Evolutionary conservation across 1,284 basidiomycete species (phyloP), one percentile per base, ranked within the genome.

Genomic region (Quambalaria eucalypti): DNA sequence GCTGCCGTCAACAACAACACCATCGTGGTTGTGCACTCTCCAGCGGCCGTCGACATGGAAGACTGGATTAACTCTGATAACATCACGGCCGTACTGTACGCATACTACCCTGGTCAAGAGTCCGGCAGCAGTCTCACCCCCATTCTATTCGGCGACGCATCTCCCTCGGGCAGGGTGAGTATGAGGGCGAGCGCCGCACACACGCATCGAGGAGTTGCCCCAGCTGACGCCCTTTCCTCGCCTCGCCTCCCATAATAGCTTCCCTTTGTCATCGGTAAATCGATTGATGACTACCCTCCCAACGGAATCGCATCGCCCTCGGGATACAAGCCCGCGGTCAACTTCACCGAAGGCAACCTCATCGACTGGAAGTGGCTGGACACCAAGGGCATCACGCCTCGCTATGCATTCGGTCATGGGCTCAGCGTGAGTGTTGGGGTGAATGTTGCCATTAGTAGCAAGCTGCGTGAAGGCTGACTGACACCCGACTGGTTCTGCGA

Each of bases 341-440:
- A 81, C 19, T 78, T 88, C 74, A 82, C 78, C 4, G 87, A 89
- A 83, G 81, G 81, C 10, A 72, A 88, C 42, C 77, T 83, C 65
- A 84, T 89, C 68, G 87, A 88, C 76, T 79, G 79, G 69, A 76
- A 74, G 57, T 77, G 76, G 74, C 90, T 90, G 70, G 85, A 88
- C 62, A 79, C 82, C 51, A 80, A 84, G 62, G 75, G 79, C 56
- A 83, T 84, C 57, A 76, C 76, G 1, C 84, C 84, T 0, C 78
- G 82, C 23, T 85, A 79, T 71, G 84, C 85, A 68, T 91, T 90
- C 71, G 89, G 88, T 0, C 89, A 83, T 72, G 89, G 89, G 0
- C 76, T 92, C 63, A 87, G 85, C 78, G 86, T 90, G 31, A 81
- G 77, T 0, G 93, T 92, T 76, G 66, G n/a, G n/a, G n/a, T n/a